Evolutionary conservation across 106 monocot species (phyloP).

Genomic region (Phalaenopsis equestris): DNA sequence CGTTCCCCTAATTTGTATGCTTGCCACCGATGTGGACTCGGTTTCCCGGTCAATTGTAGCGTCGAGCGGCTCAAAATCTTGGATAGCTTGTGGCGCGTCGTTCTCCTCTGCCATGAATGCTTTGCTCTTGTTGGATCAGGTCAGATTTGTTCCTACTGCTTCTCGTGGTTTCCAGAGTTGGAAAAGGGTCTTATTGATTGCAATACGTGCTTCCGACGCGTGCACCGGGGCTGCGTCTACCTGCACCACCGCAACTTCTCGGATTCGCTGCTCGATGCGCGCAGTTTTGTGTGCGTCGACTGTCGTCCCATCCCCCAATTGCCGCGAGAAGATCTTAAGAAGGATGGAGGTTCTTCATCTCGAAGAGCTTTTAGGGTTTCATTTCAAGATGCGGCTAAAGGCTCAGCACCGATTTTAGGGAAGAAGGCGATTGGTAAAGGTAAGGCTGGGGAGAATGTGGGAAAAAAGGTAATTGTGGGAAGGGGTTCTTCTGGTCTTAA

Average conservation of each 20-base stretch:
- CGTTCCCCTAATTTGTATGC: constrained; percentile 20
- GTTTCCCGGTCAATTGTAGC: neutral
- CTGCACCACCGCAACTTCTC: constrained; percentile 28
- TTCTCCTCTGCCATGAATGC: constrained; percentile 51
- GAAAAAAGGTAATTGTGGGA: constrained; percentile 15
- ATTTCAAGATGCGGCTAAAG: constrained; percentile 16
- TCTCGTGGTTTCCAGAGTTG: constrained; percentile 12
- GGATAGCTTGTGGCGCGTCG: constrained; percentile 51
- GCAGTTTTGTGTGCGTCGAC: constrained; percentile 44
- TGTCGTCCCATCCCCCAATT: constrained; percentile 37
- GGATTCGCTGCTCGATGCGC: constrained; percentile 15
- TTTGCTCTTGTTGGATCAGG: constrained; percentile 26
- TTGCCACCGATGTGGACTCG: constrained; percentile 36
- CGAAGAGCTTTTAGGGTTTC: neutral
- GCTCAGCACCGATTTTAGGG: constrained; percentile 3
- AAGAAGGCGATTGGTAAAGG: constrained; percentile 15
- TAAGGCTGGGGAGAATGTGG: constrained; percentile 9
- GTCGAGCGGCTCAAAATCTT: constrained; percentile 18
- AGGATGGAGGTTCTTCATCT: neutral
- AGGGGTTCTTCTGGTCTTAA: neutral
- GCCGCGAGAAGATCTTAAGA: neutral
- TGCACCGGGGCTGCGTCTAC: constrained; percentile 47
- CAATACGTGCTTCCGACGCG: constrained; percentile 38
- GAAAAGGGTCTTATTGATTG: constrained; percentile 14
- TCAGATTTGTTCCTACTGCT: constrained; percentile 60